Conservation (phyloP, 305 asterid genomes). For the Fraxinus dipetala region DNA sequence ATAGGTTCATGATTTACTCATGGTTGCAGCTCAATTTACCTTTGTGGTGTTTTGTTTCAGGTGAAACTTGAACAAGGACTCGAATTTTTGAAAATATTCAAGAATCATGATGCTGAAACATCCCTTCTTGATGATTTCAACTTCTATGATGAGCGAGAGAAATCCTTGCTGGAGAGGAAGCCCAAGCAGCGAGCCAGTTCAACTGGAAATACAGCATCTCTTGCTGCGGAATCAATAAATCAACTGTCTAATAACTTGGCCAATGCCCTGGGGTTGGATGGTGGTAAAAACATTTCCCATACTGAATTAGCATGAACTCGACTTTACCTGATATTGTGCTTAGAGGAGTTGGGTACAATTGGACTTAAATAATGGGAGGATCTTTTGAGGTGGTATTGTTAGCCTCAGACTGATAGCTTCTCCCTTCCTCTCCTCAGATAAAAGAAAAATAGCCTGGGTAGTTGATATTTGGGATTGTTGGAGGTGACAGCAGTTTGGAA, state of each 20-base stretch:
- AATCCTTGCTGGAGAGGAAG: constrained; percentile 71
- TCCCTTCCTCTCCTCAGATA: not conserved
- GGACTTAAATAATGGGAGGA: constrained; percentile 34
- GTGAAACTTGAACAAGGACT: constrained; percentile 87
- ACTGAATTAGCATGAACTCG: constrained; percentile 31
- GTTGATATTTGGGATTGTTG: constrained; percentile 37
- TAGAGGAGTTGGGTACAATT: constrained; percentile 23
- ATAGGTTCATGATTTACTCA: not conserved
- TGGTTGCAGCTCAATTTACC: not conserved
- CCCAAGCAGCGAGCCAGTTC: constrained; percentile 57
- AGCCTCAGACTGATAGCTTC: constrained; percentile 16
- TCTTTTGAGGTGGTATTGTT: constrained; percentile 48
- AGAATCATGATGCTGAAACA: constrained; percentile 76
- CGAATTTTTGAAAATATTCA: constrained; percentile 86
- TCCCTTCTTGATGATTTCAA: constrained; percentile 89
- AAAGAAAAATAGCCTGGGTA: constrained; percentile 13
- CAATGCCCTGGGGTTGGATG: constrained; percentile 62
- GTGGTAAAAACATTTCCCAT: constrained; percentile 48
- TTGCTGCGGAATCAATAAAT: constrained; percentile 60
- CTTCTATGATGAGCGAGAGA: constrained; percentile 90
- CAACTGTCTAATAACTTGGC: constrained; percentile 75
- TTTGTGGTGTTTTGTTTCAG: constrained; percentile 34
- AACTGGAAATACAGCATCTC: constrained; percentile 39
- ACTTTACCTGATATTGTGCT: constrained; percentile 25
- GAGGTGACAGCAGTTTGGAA: constrained; percentile 25